Base-by-base conservation (phyloP, 2,329 filamentous ascomycete genomes). In the Cryphonectria nitschkei region DNA sequence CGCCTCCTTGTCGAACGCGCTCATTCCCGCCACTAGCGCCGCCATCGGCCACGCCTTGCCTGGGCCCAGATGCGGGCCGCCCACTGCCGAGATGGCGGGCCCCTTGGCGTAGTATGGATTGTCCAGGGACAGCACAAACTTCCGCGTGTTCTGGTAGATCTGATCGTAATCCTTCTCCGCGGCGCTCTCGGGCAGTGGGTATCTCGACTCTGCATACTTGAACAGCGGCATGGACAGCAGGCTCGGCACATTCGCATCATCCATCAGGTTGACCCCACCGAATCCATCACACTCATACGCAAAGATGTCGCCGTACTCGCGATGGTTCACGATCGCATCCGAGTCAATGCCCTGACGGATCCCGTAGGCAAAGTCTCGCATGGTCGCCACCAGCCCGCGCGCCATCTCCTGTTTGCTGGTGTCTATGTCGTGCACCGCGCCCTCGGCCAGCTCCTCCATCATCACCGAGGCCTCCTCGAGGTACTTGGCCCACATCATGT, bases 51-150 rank as follows among this genome's bases (percentile, higher is more conserved):
- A 88, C 0, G 85, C 84, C 50, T 81, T 81, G 0, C 85, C 86
- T 0, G 86, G 84, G 0, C 93, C 92, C 70, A 94, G 89, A 75
- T 87, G 86, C 4, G 85, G 85, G 1, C 85, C 93, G 9, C 94
- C 93, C 69, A 96, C 91, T 1, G 91, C 92, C 5, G 87, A 88
- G 76, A 96, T 92, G 0, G 85, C 86, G 0, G 84, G 81, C 0
- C 93, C 93, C 22, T 84, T 83, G 67, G 93, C 84, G 75, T 87
- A 97, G 80, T 96, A 97, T 0, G 94, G 93, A 76, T 97, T 97
- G 0, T 89, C 88, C 68, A 88, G 87, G 70, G 88, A 88, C 32
- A 97, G 86, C 71, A 96, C 89, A 86, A 95, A 95, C 69, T 87
- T 86, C 69, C 94, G 87, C 0, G 94, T 97, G 78, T 93, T 94